A percentile compares a stretch with the other conserved stretches of the same genome.
Conservation (phyloP, 2,329 filamentous ascomycete genomes). For the Epichloe hybrida region DNA sequence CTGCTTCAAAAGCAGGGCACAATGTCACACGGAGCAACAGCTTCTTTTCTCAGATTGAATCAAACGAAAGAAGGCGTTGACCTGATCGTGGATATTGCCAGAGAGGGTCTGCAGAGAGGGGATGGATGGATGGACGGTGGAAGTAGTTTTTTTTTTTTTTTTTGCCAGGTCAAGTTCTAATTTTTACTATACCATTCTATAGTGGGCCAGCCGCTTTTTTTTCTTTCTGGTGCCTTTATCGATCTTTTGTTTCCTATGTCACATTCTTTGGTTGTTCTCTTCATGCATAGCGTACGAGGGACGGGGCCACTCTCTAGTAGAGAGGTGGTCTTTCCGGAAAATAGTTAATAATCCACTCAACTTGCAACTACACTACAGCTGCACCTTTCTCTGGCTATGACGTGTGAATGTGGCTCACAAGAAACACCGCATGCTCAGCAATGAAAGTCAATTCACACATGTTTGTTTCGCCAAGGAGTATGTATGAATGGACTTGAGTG, state of each 20-base stretch:
- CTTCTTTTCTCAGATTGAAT: not conserved
- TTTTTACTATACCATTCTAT: not conserved
- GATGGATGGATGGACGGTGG: not conserved
- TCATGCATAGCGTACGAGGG: constrained; percentile 10
- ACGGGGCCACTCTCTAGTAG: not conserved
- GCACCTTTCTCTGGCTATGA: no score
- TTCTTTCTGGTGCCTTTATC: not conserved
- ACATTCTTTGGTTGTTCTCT: constrained; percentile 3
- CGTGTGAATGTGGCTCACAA: no score
- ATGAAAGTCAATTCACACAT: not conserved
- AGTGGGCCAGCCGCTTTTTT: not conserved
- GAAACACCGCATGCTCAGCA: no score
- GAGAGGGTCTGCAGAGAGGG: not conserved
- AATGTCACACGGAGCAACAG: not conserved
- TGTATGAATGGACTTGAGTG: no score
- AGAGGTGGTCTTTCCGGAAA: constrained; percentile 1
- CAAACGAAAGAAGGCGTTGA: not conserved
- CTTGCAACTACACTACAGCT: not conserved
- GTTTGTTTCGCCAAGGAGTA: not conserved
- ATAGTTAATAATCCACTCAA: constrained; percentile 11
- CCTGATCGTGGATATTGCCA: not conserved
- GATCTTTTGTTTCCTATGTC: not conserved
- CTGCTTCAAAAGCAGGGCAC: not conserved
- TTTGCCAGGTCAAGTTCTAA: not conserved
- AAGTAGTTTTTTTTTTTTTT: not conserved